phyloP scores from a whole-genome alignment of 2,329 filamentous ascomycete species.

The Cylindrodendrum hubeiense region DNA sequence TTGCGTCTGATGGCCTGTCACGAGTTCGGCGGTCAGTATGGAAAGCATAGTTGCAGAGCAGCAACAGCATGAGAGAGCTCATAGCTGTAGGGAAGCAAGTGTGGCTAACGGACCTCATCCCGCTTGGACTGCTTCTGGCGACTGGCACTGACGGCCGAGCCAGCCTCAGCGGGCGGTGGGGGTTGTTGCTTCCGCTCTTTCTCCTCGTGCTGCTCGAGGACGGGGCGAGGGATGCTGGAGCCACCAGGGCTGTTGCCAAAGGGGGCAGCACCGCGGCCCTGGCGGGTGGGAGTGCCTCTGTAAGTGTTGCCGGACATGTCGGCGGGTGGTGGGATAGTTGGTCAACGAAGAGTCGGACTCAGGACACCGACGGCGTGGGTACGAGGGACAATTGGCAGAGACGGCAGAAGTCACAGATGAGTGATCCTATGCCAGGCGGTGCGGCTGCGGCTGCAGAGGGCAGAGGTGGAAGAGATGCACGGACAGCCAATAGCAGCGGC shows the following conservation, averaged over 20 bases:
- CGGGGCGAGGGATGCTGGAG: constrained; percentile 80
- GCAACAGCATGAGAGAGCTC: constrained; percentile 1
- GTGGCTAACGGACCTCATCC: constrained; percentile 83
- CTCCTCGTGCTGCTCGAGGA: constrained; percentile 62
- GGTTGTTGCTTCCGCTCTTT: constrained; percentile 1
- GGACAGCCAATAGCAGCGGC: constrained; percentile 42
- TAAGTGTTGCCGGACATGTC: constrained; percentile 72
- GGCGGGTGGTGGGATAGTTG: constrained; percentile 31
- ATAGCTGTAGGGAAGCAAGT: constrained; percentile 4
- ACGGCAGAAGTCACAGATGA: constrained; percentile 18
- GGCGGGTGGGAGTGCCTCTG: constrained; percentile 76
- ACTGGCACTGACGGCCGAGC: constrained; percentile 88
- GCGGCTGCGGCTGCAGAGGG: constrained; percentile 29
- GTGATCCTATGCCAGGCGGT: constrained; percentile 26
- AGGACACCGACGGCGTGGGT: constrained; percentile 22
- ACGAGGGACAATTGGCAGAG: constrained; percentile 36
- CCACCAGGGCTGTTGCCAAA: constrained; percentile 71
- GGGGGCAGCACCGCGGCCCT: constrained; percentile 69
- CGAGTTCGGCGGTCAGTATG: constrained; percentile 35
- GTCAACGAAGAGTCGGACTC: constrained; percentile 37
- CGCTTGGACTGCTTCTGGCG: constrained; percentile 96
- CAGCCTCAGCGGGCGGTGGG: constrained; percentile 66
- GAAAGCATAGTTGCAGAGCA: neutral
- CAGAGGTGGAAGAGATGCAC: constrained; percentile 25
- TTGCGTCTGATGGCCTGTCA: constrained; percentile 92